These are phyloP conservation scores for Cavenderia fasciculata DNA, from an alignment of 78 protist genomes.

Conservation along the genomic window DNA sequence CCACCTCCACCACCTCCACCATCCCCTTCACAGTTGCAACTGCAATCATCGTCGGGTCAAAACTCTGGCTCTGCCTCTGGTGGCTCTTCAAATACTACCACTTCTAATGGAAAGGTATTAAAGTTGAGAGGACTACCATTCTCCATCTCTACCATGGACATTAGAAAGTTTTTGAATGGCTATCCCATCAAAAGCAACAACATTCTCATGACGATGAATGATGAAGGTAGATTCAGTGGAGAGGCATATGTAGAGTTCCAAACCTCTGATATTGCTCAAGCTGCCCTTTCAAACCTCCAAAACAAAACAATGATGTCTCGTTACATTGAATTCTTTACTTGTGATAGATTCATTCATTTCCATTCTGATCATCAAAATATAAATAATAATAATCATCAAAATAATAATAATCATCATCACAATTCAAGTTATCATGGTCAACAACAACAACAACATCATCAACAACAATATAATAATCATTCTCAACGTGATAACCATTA, in stretches of 20 bases:
- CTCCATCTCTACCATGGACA: background rate
- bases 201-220: background rate
- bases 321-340: slow-evolving; percentile 3
- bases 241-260: slow-evolving; percentile 6
- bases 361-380: background rate
- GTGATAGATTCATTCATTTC: background rate
- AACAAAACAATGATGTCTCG: background rate
- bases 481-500: too few species aligned
- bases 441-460: slow-evolving; percentile 3
- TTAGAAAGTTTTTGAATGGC: background rate
- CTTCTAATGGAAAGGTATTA: too few species aligned
- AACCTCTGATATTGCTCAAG: background rate
- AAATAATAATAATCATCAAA: background rate
- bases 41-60: background rate
- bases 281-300: background rate
- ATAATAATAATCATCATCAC: background rate
- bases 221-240: background rate
- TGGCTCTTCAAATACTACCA: too few species aligned
- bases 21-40: background rate
- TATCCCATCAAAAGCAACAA: slow-evolving; percentile 10
- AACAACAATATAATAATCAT: too few species aligned
- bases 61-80: too few species aligned
- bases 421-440: background rate
- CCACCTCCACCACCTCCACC: background rate
- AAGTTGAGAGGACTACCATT: slow-evolving; percentile 15